A percentile compares a stretch with the other conserved stretches of the same genome.
phyloP scores from a whole-genome alignment of 2,329 filamentous ascomycete genomes.

The Stylonectria norvegica region DNA sequence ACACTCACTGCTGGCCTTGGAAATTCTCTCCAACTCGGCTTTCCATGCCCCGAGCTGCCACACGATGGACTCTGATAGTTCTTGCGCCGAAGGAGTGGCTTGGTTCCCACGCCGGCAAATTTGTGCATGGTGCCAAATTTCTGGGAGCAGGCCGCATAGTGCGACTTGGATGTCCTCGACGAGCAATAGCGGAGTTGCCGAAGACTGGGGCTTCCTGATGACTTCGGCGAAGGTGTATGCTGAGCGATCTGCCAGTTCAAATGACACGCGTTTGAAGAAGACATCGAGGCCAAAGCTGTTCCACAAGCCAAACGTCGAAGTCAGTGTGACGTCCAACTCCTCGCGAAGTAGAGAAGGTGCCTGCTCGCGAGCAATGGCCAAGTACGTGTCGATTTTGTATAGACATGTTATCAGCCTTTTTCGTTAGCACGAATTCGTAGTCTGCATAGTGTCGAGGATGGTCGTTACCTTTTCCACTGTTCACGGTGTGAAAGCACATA shows the following conservation, averaged over 20 bases:
- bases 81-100: slow-evolving; percentile 2
- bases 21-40: slow-evolving; percentile 21
- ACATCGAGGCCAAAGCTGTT: slow-evolving; percentile 37
- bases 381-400: slow-evolving; percentile 39
- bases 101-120: slow-evolving; percentile 21
- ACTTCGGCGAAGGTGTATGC: slow-evolving; percentile 31
- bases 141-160: slow-evolving; percentile 28
- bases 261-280: slow-evolving; percentile 33
- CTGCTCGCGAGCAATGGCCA: slow-evolving; percentile 32
- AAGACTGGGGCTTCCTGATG: slow-evolving; percentile 25
- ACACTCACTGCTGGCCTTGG: slow-evolving; percentile 16
- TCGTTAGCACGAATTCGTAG: neutral
- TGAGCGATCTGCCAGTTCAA: slow-evolving; percentile 32
- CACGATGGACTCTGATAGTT: slow-evolving; percentile 17
- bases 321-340: slow-evolving; percentile 36
- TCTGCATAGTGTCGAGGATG: neutral
- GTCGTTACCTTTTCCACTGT: slow-evolving; percentile 35
- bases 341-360: slow-evolving; percentile 32
- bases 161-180: slow-evolving; percentile 35
- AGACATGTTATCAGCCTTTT: slow-evolving; percentile 27
- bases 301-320: slow-evolving; percentile 34
- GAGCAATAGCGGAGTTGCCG: slow-evolving; percentile 25
- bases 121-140: slow-evolving; percentile 32
- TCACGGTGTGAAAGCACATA: slow-evolving; percentile 31
- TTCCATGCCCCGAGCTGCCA: slow-evolving; percentile 28